phyloP scores from a whole-genome alignment of 1,284 basidiomycete genomes.

The Afroboletus lepidellus region DNA sequence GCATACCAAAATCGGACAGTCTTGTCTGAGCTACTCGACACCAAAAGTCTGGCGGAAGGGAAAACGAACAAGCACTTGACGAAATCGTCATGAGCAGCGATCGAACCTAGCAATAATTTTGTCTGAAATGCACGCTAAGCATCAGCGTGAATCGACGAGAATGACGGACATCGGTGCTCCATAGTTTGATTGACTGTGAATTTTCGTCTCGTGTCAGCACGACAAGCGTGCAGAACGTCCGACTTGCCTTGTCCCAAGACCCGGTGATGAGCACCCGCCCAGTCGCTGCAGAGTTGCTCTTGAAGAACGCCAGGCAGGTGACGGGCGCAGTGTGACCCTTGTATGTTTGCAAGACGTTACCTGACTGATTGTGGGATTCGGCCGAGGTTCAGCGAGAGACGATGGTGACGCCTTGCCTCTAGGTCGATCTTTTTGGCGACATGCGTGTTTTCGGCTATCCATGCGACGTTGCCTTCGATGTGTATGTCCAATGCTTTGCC shows the following conservation, averaged over 20 bases:
- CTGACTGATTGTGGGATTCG: constrained; percentile 53
- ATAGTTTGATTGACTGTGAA: constrained; percentile 73
- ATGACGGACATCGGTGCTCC: constrained; percentile 68
- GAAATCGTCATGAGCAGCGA: constrained; percentile 83
- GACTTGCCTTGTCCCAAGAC: constrained; percentile 82
- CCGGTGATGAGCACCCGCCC: constrained; percentile 70
- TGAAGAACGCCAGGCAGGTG: constrained; percentile 72
- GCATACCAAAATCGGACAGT: constrained; percentile 81
- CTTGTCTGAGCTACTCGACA: constrained; percentile 92
- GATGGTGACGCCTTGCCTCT: constrained; percentile 48
- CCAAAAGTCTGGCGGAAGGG: constrained; percentile 60
- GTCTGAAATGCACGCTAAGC: constrained; percentile 47
- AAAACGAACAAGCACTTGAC: constrained; percentile 79
- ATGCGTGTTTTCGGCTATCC: constrained; percentile 85
- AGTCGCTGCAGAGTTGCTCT: constrained; percentile 35
- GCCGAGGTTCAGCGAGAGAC: constrained; percentile 8
- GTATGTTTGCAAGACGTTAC: constrained; percentile 72
- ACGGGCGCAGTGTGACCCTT: constrained; percentile 86
- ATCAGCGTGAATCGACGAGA: not conserved
- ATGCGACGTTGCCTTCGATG: constrained; percentile 64
- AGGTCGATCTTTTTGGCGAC: constrained; percentile 72
- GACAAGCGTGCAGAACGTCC: not conserved
- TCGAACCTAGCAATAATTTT: constrained; percentile 64
- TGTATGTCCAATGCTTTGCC: constrained; percentile 75
- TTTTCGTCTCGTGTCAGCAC: constrained; percentile 1